Base-by-base conservation (phyloP, 352 stramenopile species). In the Phytopythium mirpurense region DNA sequence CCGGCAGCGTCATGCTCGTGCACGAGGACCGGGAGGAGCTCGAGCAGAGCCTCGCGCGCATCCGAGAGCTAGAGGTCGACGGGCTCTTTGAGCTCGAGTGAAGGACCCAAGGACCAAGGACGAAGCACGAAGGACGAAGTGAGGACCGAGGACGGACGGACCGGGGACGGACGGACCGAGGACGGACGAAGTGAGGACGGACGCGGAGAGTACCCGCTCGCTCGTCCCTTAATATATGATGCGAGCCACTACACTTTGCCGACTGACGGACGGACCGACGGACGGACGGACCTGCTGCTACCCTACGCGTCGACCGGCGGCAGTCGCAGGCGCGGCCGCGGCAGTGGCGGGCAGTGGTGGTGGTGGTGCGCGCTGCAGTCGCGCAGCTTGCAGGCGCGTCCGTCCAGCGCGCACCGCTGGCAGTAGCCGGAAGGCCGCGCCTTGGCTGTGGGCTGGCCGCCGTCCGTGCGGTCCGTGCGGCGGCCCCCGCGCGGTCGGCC, bases 1-100 rank as follows among this genome's bases (percentile, higher is more conserved):
- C 88, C 7, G 95, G 95, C 37, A 97, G 93, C 76, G 93, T 97
- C 53, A 93, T 98, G 66, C 72, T 98, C 14, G 85, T 96, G 8
- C 86, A 98, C 72, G 77, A 90, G 57, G 85, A 97, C 57, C 61
- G 78, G 45, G 63, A 83, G 31, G 63, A 90, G 54, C 88, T 98
- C 5, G 67, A 91, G 50, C 59, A 59, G 8, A 96, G 97, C 63
- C 87, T 98, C 60, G 56, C 83, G 38, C 78, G 90, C 54, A 96
- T 98, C 56, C 86, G 96, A 27, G 84, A 95, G 49, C 70, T 96
- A 8, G 83, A 93, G 40, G 27, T 88, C 45, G 68, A 78, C 24
- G 83, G 80, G 11, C 63, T 93, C 35, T 93, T 87, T 38, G 80
- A 86, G 58, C 40, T 93, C 59, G 69, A 72, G 44, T 87, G 40